These are phyloP conservation scores for Glebionis coronaria DNA, from an alignment of 129 eudicot species.

Conservation along the genomic window DNA sequence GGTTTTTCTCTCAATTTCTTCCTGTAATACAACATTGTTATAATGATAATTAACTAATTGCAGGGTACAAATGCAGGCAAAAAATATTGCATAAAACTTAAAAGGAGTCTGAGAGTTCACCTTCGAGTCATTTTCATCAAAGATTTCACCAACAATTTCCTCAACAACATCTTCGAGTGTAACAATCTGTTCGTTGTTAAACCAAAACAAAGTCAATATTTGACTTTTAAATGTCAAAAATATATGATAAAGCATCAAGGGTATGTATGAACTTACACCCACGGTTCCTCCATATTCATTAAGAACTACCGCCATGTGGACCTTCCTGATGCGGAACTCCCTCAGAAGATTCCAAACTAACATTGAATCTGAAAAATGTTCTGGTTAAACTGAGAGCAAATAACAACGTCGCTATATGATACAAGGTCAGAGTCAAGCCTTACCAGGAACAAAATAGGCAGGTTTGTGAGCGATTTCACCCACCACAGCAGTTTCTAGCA, in stretches of 20 bases:
- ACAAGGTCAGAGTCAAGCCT: constrained; percentile 14
- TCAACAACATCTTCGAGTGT: constrained; percentile 76
- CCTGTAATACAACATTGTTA: constrained; percentile 36
- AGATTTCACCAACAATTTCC: constrained; percentile 77
- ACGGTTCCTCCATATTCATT: constrained; percentile 83
- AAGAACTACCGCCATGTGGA: constrained; percentile 81
- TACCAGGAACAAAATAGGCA: constrained; percentile 80
- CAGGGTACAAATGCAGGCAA: not conserved
- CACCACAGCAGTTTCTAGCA: constrained; percentile 47
- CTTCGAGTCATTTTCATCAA: constrained; percentile 74
- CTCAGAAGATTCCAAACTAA: constrained; percentile 71
- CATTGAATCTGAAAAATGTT: constrained; percentile 58
- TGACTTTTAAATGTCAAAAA: constrained; percentile 3
- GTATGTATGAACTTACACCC: constrained; percentile 48
- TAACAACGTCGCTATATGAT: not conserved
- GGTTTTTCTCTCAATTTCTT: constrained; percentile 68
- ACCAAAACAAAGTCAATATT: constrained; percentile 10
- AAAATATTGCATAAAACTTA: not conserved
- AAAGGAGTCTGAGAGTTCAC: constrained; percentile 17
- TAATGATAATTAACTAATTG: constrained; percentile 1
- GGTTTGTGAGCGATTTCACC: constrained; percentile 78
- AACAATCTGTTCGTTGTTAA: constrained; percentile 49
- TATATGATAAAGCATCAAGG: constrained; percentile 19
- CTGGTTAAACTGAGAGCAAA: not conserved
- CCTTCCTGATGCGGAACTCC: constrained; percentile 71